Evolutionary conservation across 2,329 filamentous ascomycete genomes (phyloP).

Genomic region (Aspergillus aculeatus): DNA sequence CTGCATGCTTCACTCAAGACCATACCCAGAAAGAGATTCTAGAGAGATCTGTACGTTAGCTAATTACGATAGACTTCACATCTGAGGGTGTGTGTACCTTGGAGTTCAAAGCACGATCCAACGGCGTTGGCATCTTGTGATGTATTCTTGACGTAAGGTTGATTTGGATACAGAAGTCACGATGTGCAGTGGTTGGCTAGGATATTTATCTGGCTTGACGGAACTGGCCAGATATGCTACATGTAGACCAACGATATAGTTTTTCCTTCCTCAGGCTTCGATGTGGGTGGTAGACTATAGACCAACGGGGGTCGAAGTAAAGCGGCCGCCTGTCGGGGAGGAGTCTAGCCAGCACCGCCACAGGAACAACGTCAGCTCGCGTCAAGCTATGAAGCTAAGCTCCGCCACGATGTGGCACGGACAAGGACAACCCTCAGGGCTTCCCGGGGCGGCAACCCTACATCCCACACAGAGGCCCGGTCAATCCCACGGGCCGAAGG

Average conservation of each 20-base stretch:
- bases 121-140: slow-evolving; percentile 64
- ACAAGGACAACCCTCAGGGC: not conserved
- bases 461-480: not conserved
- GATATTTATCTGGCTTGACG: not conserved
- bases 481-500: not conserved
- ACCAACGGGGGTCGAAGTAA: not conserved
- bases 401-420: slow-evolving; percentile 5
- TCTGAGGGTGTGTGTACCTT: slow-evolving; percentile 52
- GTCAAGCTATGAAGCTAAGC: not conserved
- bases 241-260: not conserved
- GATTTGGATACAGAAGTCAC: not conserved
- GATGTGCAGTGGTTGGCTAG: not conserved
- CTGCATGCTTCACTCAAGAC: slow-evolving; percentile 3
- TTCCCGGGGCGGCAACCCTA: slow-evolving; percentile 8
- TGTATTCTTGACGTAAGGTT: not conserved
- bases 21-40: slow-evolving; percentile 71
- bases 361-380: not conserved
- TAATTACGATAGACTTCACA: not conserved
- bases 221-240: slow-evolving; percentile 5
- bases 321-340: not conserved
- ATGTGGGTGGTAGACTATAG: no score
- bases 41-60: slow-evolving; percentile 20
- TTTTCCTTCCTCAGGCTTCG: no score
- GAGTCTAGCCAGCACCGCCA: not conserved
- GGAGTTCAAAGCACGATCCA: slow-evolving; percentile 68